Percentiles rank a stretch among this genome's conserved stretches.
These are phyloP conservation scores for Linnemannia schmuckeri DNA, from an alignment of 192 early-diverging fungal species.

Conservation along the genomic window DNA sequence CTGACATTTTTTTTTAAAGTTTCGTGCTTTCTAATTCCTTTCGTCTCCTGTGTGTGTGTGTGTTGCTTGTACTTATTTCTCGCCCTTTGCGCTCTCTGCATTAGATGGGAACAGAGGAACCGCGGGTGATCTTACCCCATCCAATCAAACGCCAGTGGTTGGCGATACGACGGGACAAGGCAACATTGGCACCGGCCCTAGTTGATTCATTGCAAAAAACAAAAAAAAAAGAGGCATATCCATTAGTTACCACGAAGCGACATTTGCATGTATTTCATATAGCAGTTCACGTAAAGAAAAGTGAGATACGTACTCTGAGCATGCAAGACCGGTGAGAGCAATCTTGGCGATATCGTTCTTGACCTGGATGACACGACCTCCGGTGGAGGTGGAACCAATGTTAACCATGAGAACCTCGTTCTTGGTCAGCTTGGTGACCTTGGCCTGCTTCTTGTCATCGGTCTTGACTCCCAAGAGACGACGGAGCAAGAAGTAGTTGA, in stretches of 20 bases:
- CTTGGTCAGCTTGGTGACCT: conserved; percentile 92
- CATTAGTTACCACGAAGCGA: background rate
- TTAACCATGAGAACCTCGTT: conserved; percentile 96
- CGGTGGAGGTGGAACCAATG: conserved; percentile 95
- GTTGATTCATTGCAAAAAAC: background rate
- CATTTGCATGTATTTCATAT: background rate
- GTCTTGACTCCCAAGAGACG: conserved; percentile 97
- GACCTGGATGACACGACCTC: conserved; percentile 94
- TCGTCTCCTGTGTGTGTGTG: conserved; percentile 1
- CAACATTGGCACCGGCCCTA: conserved; percentile 91
- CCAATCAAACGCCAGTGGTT: conserved; percentile 99
- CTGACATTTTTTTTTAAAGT: conserved; percentile 5
- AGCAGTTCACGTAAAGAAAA: background rate
- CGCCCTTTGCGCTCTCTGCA: too few relatives aligned
- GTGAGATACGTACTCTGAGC: conserved; percentile 77
- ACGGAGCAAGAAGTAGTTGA: conserved; percentile 97
- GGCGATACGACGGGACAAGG: conserved; percentile 94
- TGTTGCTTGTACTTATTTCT: background rate
- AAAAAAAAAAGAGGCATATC: background rate
- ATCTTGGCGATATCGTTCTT: conserved; percentile 97
- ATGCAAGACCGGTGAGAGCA: conserved; percentile 88
- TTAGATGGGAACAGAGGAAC: conserved; percentile 71
- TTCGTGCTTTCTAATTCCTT: background rate
- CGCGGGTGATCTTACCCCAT: conserved; percentile 96
- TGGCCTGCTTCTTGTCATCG: conserved; percentile 98